These are phyloP conservation scores for Selenicereus undatus DNA, from an alignment of 148 eudicot species.

Conservation along the genomic window DNA sequence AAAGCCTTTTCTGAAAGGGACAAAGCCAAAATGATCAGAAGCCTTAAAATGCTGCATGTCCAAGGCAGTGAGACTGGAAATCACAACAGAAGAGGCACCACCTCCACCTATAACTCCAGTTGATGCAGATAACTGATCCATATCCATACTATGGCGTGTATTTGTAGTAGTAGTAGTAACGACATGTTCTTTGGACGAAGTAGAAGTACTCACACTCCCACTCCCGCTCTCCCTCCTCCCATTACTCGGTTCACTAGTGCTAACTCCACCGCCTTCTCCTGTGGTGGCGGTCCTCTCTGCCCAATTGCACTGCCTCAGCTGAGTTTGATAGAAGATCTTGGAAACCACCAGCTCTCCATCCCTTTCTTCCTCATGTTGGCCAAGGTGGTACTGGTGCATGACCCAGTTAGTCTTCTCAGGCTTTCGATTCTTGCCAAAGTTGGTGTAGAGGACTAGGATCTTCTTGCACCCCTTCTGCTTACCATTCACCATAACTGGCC, in stretches of 20 bases:
- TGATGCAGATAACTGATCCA: conserved; percentile 25
- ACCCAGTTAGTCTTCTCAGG: conserved; percentile 99
- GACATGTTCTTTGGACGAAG: conserved; percentile 49
- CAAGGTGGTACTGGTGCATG: conserved; percentile 95
- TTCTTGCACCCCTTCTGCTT: conserved; percentile 97
- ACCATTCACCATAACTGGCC: conserved; percentile 83
- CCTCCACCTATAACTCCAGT: conserved; percentile 10
- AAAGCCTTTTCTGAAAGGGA: conserved; percentile 58
- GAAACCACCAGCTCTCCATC: conserved; percentile 97
- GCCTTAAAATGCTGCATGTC: conserved; percentile 70
- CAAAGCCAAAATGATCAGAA: conserved; percentile 55
- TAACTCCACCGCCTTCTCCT: conserved; percentile 19
- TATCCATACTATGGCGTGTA: conserved; percentile 36
- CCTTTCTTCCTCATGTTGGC: conserved; percentile 83
- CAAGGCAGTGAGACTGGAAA: conserved; percentile 44
- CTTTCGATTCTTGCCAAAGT: conserved; percentile 82
- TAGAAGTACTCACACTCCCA: conserved; percentile 51
- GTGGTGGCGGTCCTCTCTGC: conserved; percentile 28
- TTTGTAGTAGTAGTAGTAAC: neutral
- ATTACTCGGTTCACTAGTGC: conserved; percentile 26
- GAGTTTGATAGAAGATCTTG: conserved; percentile 92
- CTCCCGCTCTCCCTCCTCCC: conserved; percentile 46
- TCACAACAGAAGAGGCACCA: conserved; percentile 29
- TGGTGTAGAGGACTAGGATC: conserved; percentile 80
- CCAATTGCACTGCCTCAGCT: conserved; percentile 85